Evolutionary conservation across 768 basidiomycete species (phyloP).

Genomic region (Inosperma sp.): DNA sequence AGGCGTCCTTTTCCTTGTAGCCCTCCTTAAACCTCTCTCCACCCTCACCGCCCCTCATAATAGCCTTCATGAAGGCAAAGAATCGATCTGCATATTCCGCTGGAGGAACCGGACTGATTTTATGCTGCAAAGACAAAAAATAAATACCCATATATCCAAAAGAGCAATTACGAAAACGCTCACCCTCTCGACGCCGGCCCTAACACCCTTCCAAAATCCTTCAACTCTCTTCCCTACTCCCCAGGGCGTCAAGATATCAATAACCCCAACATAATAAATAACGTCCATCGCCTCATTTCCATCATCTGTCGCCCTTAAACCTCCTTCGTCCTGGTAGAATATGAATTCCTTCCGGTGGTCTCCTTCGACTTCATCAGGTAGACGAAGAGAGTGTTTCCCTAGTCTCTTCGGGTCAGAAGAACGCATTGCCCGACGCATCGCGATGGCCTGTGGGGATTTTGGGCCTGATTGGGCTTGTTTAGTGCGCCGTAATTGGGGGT

Average conservation of each 20-base stretch:
- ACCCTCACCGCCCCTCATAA: slow-evolving; percentile 79
- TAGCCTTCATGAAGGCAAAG: slow-evolving; percentile 77
- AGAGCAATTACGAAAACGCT: slow-evolving; percentile 38
- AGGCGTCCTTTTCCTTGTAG: not conserved
- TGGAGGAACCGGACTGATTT: slow-evolving; percentile 91
- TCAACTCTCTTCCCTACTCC: slow-evolving; percentile 71
- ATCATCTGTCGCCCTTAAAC: slow-evolving; percentile 86
- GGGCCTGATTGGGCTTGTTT: slow-evolving; percentile 47
- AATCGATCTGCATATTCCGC: slow-evolving; percentile 86
- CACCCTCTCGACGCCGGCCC: slow-evolving; percentile 66
- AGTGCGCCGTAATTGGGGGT: too few relatives aligned
- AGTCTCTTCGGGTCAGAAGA: slow-evolving; percentile 74
- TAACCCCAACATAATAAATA: slow-evolving; percentile 93
- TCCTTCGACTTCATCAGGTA: slow-evolving; percentile 45
- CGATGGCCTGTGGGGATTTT: slow-evolving; percentile 68
- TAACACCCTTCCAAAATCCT: slow-evolving; percentile 88
- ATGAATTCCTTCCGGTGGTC: slow-evolving; percentile 62
- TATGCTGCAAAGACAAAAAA: slow-evolving; percentile 77
- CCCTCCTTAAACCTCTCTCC: slow-evolving; percentile 35
- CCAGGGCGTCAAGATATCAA: slow-evolving; percentile 96
- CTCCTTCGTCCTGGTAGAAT: slow-evolving; percentile 97
- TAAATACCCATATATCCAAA: slow-evolving; percentile 1
- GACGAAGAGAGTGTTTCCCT: slow-evolving; percentile 46
- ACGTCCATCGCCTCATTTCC: slow-evolving; percentile 64
- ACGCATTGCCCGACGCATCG: slow-evolving; percentile 82